Evolutionary conservation across 306 rosid genomes (phyloP).

Genomic region (Sindora glabra): DNA sequence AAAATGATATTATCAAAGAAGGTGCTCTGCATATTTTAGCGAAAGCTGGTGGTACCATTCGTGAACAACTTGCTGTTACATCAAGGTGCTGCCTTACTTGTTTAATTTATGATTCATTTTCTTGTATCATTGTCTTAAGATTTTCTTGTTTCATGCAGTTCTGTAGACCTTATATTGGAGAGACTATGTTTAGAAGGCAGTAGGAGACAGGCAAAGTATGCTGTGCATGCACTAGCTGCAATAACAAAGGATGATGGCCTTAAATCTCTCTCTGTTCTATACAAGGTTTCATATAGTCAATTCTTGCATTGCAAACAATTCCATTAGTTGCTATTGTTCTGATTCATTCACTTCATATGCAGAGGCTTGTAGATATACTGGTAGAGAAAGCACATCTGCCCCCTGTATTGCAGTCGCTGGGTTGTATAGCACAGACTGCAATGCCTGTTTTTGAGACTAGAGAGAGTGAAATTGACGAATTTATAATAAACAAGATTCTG

Average conservation of each 20-base stretch:
- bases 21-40: slow-evolving; percentile 76
- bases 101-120: slow-evolving; percentile 9
- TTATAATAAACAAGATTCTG: slow-evolving; percentile 62
- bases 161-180: slow-evolving; percentile 86
- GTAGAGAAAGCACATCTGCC: slow-evolving; percentile 81
- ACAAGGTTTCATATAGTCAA: slow-evolving; percentile 60
- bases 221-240: slow-evolving; percentile 95
- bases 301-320: slow-evolving; percentile 18
- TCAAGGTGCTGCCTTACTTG: slow-evolving; percentile 61
- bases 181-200: slow-evolving; percentile 85
- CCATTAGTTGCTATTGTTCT: slow-evolving; percentile 12
- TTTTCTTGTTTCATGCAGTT: slow-evolving; percentile 47
- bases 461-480: slow-evolving; percentile 73
- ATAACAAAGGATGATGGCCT: slow-evolving; percentile 96
- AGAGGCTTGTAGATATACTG: slow-evolving; percentile 91
- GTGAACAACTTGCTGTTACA: slow-evolving; percentile 69
- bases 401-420: slow-evolving; percentile 89
- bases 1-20: slow-evolving; percentile 70
- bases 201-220: slow-evolving; percentile 91
- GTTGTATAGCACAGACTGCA: slow-evolving; percentile 93
- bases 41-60: slow-evolving; percentile 89
- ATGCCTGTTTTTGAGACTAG: slow-evolving; percentile 97
- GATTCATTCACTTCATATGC: slow-evolving; percentile 24
- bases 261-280: slow-evolving; percentile 86
- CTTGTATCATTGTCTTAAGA: slow-evolving; percentile 15